Conservation (phyloP, 2,329 filamentous ascomycete species). For the Camillea tinctor region DNA sequence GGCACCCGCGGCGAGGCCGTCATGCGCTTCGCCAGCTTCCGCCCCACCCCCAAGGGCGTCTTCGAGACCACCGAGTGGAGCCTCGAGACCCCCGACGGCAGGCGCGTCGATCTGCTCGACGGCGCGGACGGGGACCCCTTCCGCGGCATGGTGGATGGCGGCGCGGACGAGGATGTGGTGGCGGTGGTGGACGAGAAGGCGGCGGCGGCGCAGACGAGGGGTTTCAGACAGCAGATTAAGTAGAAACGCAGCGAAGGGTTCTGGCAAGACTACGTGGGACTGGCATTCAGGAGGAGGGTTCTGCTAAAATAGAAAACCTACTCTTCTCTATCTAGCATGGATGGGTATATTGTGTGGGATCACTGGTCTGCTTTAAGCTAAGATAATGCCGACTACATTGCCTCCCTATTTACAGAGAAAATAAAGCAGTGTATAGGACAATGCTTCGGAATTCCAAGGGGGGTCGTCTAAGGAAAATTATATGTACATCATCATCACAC, state of each 20-base stretch:
- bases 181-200: conserved; percentile 11
- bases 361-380: too few species aligned
- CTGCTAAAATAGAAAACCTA: too few species aligned
- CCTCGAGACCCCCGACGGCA: conserved; percentile 63
- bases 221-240: conserved; percentile 52
- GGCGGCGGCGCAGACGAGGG: conserved; percentile 43
- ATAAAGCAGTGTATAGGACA: not conserved
- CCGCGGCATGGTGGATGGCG: conserved; percentile 46
- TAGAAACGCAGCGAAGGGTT: conserved; percentile 13
- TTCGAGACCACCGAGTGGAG: conserved; percentile 94
- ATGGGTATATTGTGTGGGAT: not conserved
- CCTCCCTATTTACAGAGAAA: not conserved
- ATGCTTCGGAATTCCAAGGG: not conserved
- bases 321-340: not conserved
- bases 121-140: conserved; percentile 73
- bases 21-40: conserved; percentile 78
- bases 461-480: too few species aligned
- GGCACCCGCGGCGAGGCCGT: conserved; percentile 68
- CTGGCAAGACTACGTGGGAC: too few species aligned
- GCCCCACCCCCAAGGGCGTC: conserved; percentile 58
- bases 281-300: too few species aligned
- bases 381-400: not conserved
- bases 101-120: conserved; percentile 70
- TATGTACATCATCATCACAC: not conserved
- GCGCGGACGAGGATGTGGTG: conserved; percentile 35